A percentile compares a stretch with the other conserved stretches of the same genome.
These are phyloP conservation scores for Pseudocercospora crystallina DNA, from an alignment of 2,329 filamentous ascomycete species.

Conservation along the genomic window DNA sequence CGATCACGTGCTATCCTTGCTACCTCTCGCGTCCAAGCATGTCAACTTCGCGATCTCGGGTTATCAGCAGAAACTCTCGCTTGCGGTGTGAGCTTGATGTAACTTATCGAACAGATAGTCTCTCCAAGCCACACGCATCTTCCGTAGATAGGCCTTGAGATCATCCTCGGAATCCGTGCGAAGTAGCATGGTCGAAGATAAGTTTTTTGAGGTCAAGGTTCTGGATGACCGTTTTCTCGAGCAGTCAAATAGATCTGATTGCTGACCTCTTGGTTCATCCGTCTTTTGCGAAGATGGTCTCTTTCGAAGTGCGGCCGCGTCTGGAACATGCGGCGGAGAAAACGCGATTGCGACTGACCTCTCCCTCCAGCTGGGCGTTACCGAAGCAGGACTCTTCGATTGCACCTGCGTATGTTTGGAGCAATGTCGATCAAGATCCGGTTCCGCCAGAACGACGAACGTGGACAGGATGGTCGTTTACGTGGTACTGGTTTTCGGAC, in stretches of 20 bases:
- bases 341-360: conserved; percentile 4
- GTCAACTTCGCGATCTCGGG: conserved; percentile 1
- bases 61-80: too few relatives aligned
- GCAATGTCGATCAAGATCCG: conserved; percentile 40
- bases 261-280: neutral
- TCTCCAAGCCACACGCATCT: neutral
- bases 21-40: neutral
- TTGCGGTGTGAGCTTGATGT: too few relatives aligned
- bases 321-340: conserved; percentile 2
- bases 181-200: neutral
- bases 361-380: conserved; percentile 41
- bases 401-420: conserved; percentile 45
- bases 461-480: conserved; percentile 39
- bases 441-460: conserved; percentile 27
- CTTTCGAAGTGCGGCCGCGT: neutral
- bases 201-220: neutral
- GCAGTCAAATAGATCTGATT: too few relatives aligned
- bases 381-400: conserved; percentile 49
- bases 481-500: conserved; percentile 42
- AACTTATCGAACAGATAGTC: conserved; percentile 1
- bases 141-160: neutral
- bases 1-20: too few relatives aligned
- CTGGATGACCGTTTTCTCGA: neutral
- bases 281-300: neutral
- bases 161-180: neutral